These are phyloP conservation scores for Choricystis sp. DNA, from an alignment of 139 green algal genomes.

Conservation along the genomic window DNA sequence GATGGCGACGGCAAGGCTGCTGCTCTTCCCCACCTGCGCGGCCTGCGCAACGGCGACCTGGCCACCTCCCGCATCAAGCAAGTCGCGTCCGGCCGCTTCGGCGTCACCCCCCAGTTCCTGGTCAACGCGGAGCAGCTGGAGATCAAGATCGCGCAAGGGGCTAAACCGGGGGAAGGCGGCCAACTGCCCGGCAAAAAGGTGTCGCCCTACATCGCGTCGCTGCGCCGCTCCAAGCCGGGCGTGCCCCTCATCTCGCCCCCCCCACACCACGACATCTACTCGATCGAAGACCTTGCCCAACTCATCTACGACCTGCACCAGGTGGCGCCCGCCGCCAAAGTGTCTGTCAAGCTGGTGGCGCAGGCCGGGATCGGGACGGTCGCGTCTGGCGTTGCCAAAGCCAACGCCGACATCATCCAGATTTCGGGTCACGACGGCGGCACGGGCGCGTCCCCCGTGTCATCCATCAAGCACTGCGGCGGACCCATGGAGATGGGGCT, in stretches of 20 bases:
- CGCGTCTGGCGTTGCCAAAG: conserved; percentile 90
- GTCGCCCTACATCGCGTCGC: conserved; percentile 87
- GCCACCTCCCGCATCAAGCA: conserved; percentile 92
- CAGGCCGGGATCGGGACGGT: conserved; percentile 97
- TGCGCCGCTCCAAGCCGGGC: conserved; percentile 89
- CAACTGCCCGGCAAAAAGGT: conserved; percentile 94
- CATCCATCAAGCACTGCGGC: conserved; percentile 94
- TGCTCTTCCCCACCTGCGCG: conserved; percentile 77
- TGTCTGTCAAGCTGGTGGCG: conserved; percentile 95
- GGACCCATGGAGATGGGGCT: conserved; percentile 97
- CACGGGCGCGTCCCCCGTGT: conserved; percentile 90
- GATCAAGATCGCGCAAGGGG: conserved; percentile 96
- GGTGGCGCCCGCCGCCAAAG: conserved; percentile 71
- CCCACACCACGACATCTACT: conserved; percentile 99
- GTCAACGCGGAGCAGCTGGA: conserved; percentile 96
- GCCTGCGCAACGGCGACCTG: conserved; percentile 85
- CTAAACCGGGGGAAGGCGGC: conserved; percentile 83
- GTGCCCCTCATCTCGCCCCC: conserved; percentile 96
- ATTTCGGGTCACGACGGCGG: conserved; percentile 93
- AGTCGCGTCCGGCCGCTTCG: conserved; percentile 88
- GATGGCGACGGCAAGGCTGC: conserved; percentile 48
- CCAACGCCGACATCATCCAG: conserved; percentile 95
- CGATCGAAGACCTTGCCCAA: conserved; percentile 98
- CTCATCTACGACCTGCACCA: conserved; percentile 93
- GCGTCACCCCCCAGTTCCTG: conserved; percentile 94